Percentiles rank a stretch among this genome's conserved stretches.
Evolutionary conservation across 2,329 filamentous ascomycete species (phyloP).

Genomic region (Pseudogymnoascus sp.): DNA sequence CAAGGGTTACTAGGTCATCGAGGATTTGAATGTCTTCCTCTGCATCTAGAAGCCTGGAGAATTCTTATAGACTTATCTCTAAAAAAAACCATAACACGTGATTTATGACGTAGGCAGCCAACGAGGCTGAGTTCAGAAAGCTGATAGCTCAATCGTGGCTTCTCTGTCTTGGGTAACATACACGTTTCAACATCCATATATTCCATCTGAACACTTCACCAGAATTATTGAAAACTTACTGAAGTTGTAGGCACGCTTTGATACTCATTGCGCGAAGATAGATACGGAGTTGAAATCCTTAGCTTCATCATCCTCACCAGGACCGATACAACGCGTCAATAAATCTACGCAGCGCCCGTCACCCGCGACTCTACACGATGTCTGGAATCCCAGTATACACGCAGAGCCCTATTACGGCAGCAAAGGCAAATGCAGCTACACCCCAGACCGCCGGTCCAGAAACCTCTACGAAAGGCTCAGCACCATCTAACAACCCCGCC

Average conservation of each 20-base stretch:
- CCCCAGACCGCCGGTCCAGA: conserved; percentile 36
- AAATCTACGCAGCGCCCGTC: neutral
- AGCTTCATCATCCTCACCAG: neutral
- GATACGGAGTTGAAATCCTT: neutral
- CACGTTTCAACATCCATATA: conserved; percentile 1
- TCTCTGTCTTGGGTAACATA: neutral
- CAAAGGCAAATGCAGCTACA: conserved; percentile 44
- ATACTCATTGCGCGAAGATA: neutral
- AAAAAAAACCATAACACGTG: neutral
- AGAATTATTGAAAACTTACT: neutral
- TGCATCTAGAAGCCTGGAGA: too few species aligned
- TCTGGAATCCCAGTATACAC: conserved; percentile 54
- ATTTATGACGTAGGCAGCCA: neutral
- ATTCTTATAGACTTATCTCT: too few species aligned
- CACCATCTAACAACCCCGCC: conserved; percentile 15
- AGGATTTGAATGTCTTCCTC: too few species aligned
- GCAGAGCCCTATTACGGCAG: conserved; percentile 50
- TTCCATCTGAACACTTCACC: neutral
- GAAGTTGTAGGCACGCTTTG: neutral
- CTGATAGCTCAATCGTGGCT: conserved; percentile 5
- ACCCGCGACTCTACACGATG: conserved; percentile 36
- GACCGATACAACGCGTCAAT: neutral
- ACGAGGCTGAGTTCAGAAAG: neutral
- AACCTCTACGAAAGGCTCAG: conserved; percentile 18
- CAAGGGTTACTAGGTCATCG: too few species aligned